Conservation (phyloP, 2,329 filamentous ascomycete species). For the Periconia macrospinosa region DNA sequence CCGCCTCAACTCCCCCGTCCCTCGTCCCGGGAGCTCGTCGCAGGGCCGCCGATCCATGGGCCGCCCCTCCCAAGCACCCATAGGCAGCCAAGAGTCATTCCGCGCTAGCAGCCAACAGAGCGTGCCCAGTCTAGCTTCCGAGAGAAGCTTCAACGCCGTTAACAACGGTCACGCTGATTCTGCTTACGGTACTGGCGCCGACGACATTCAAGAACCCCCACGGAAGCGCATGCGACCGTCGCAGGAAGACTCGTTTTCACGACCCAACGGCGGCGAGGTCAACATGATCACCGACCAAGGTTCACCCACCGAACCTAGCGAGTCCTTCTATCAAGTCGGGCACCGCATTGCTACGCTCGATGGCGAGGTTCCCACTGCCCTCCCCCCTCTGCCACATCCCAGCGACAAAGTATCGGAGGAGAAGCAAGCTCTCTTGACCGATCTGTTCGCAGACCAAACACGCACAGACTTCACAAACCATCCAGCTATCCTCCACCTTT, state of each 20-base stretch:
- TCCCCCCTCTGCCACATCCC: conserved; percentile 65
- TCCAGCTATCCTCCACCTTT: conserved; percentile 74
- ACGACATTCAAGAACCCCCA: conserved; percentile 71
- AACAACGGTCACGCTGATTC: conserved; percentile 61
- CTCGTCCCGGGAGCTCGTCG: conserved; percentile 63
- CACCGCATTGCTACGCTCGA: conserved; percentile 50
- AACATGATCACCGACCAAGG: conserved; percentile 47
- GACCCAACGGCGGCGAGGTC: conserved; percentile 54
- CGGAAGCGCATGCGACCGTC: conserved; percentile 70
- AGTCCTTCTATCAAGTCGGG: conserved; percentile 65
- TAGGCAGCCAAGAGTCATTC: conserved; percentile 66
- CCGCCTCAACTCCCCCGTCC: conserved; percentile 83
- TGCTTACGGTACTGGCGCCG: conserved; percentile 62
- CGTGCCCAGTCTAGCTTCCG: conserved; percentile 68
- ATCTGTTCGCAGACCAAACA: conserved; percentile 59
- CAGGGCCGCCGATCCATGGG: conserved; percentile 70
- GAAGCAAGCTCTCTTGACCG: conserved; percentile 82
- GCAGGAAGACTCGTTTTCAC: conserved; percentile 44
- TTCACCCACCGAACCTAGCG: conserved; percentile 78
- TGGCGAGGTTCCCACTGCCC: conserved; percentile 60
- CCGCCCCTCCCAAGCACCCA: conserved; percentile 68
- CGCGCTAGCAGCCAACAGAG: conserved; percentile 80
- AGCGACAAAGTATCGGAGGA: conserved; percentile 68
- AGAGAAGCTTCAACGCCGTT: conserved; percentile 66
- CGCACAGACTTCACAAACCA: conserved; percentile 72